These are phyloP conservation scores for Schizophyllum amplum DNA, from an alignment of 1,284 basidiomycete genomes.

Conservation along the genomic window DNA sequence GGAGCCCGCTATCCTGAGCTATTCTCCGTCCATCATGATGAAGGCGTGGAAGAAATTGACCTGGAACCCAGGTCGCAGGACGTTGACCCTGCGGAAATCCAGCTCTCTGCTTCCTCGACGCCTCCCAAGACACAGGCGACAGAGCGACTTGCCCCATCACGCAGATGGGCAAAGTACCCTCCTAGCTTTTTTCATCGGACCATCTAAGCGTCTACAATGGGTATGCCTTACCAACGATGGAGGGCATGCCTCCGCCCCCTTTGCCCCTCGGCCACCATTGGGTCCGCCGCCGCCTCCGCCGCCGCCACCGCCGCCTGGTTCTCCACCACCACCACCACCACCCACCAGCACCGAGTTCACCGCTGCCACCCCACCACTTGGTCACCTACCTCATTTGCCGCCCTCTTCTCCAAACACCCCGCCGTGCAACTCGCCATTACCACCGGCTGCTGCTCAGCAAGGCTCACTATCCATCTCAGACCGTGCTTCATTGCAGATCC, in stretches of 20 bases:
- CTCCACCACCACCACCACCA: slow-evolving; percentile 3
- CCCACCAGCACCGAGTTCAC: background rate
- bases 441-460: background rate
- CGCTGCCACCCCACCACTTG: background rate
- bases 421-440: background rate
- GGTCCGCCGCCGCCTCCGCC: background rate
- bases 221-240: background rate
- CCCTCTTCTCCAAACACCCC: background rate
- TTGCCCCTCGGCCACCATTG: background rate
- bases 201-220: background rate
- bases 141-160: background rate
- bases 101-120: background rate
- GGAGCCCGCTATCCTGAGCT: background rate
- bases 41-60: background rate
- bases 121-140: background rate
- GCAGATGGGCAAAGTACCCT: background rate
- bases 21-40: background rate
- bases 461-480: background rate
- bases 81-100: background rate
- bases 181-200: background rate
- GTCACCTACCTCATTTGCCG: background rate
- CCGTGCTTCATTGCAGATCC: background rate
- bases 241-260: background rate
- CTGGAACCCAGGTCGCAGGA: background rate
- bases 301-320: background rate